Evolutionary conservation across 805 yeast genomes (phyloP).

Genomic region (Yarrowia phangngaensis): DNA sequence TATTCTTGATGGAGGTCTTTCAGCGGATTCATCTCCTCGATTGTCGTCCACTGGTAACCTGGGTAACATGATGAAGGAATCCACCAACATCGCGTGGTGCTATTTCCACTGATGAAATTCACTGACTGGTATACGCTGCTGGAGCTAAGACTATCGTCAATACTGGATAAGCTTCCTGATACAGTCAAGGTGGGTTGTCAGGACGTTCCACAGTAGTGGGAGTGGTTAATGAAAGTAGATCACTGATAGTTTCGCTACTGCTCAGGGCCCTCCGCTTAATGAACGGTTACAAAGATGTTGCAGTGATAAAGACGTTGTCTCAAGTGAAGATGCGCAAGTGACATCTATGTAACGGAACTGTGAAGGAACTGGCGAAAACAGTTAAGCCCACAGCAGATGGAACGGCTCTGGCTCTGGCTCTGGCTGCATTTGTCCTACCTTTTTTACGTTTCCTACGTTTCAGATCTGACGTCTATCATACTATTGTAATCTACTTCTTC

Average conservation of each 20-base stretch:
- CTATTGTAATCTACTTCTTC: slow-evolving; percentile 9
- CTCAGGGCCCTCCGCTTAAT: too few species aligned
- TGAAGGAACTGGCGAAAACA: too few species aligned
- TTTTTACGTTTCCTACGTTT: background rate
- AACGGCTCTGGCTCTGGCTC: too few species aligned
- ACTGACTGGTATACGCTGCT: slow-evolving; percentile 76
- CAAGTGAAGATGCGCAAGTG: too few species aligned
- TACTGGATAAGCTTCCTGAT: slow-evolving; percentile 90
- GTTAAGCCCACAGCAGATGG: too few species aligned
- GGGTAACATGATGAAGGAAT: slow-evolving; percentile 96
- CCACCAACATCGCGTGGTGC: slow-evolving; percentile 85
- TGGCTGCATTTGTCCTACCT: too few species aligned
- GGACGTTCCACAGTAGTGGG: too few species aligned
- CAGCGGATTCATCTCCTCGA: slow-evolving; percentile 49
- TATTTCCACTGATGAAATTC: slow-evolving; percentile 83
- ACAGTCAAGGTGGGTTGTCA: slow-evolving; percentile 81
- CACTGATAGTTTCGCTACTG: too few species aligned
- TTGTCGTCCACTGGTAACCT: slow-evolving; percentile 85
- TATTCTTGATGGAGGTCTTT: slow-evolving; percentile 73
- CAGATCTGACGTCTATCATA: background rate
- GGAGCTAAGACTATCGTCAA: slow-evolving; percentile 85
- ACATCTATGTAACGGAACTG: too few species aligned
- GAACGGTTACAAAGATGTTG: too few species aligned
- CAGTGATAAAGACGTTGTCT: too few species aligned
- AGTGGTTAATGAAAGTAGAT: too few species aligned